Conservation (phyloP, 2,329 filamentous ascomycete genomes). For the Tothia fuscella region DNA sequence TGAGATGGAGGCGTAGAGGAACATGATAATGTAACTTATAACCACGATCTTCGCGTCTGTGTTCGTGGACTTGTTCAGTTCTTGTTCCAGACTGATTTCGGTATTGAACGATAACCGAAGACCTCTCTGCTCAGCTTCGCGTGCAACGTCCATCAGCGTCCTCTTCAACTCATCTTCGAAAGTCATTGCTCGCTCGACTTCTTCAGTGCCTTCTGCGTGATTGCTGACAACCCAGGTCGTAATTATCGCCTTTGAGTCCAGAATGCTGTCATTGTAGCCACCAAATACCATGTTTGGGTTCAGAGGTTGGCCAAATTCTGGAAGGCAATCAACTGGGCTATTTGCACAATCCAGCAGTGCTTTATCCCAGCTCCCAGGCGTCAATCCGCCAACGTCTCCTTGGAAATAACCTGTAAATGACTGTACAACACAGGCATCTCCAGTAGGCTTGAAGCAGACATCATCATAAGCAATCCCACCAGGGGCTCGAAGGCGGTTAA, state of each 20-base stretch:
- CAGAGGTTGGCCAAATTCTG: constrained; percentile 79
- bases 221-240: constrained; percentile 95
- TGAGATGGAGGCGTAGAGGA: constrained; percentile 87
- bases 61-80: constrained; percentile 95
- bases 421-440: constrained; percentile 81
- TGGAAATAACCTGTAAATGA: constrained; percentile 85
- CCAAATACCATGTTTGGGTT: constrained; percentile 78
- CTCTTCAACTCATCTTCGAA: constrained; percentile 75
- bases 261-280: constrained; percentile 56
- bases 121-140: constrained; percentile 65
- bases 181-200: constrained; percentile 65
- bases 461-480: constrained; percentile 62
- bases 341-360: constrained; percentile 61
- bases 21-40: constrained; percentile 98
- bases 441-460: constrained; percentile 88
- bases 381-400: constrained; percentile 49
- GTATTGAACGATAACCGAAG: constrained; percentile 88
- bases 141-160: constrained; percentile 63
- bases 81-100: constrained; percentile 87
- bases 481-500: constrained; percentile 59
- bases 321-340: constrained; percentile 73
- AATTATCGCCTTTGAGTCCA: constrained; percentile 68
- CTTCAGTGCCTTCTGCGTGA: constrained; percentile 57
- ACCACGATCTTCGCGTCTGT: constrained; percentile 95
- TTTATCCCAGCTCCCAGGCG: constrained; percentile 57